Evolutionary conservation across 352 stramenopile genomes (phyloP).

Genomic region (Pythium phragmitis): DNA sequence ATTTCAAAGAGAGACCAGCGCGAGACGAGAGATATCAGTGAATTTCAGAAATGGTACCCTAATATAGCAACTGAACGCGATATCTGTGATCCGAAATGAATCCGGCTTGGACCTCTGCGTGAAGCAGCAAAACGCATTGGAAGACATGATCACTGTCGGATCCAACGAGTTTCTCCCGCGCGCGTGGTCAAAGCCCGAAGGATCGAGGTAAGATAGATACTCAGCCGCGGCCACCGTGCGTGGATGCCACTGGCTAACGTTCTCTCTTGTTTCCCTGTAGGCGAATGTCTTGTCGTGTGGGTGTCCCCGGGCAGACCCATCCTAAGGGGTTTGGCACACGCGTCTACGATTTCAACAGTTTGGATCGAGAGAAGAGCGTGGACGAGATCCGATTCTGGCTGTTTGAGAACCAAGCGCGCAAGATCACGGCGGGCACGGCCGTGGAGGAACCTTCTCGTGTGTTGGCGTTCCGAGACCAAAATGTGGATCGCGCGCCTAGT

Average conservation of each 20-base stretch:
- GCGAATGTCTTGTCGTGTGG: constrained; percentile 67
- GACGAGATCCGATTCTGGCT: constrained; percentile 70
- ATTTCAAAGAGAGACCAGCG: too few species aligned
- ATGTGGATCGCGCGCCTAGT: constrained; percentile 53
- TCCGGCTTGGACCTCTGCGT: constrained; percentile 74
- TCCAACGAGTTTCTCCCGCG: constrained; percentile 76
- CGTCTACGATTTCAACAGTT: constrained; percentile 84
- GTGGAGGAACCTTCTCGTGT: constrained; percentile 78
- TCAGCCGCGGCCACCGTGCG: too few species aligned
- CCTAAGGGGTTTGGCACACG: constrained; percentile 57
- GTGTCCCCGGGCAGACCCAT: constrained; percentile 45
- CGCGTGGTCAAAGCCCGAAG: constrained; percentile 77
- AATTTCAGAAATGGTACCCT: too few species aligned
- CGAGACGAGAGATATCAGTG: too few species aligned
- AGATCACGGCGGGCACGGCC: constrained; percentile 71
- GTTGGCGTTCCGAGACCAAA: constrained; percentile 74
- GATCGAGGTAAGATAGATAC: constrained; percentile 44
- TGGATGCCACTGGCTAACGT: too few species aligned
- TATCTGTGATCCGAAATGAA: constrained; percentile 87
- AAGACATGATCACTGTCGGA: constrained; percentile 62
- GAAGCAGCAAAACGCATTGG: constrained; percentile 62
- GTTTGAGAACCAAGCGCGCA: constrained; percentile 64
- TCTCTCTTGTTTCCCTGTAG: constrained; percentile 26
- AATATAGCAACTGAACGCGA: constrained; percentile 22
- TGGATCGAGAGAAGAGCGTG: constrained; percentile 74